Base-by-base conservation (phyloP, 192 early-diverging fungal species). In the Dispira parvispora region DNA sequence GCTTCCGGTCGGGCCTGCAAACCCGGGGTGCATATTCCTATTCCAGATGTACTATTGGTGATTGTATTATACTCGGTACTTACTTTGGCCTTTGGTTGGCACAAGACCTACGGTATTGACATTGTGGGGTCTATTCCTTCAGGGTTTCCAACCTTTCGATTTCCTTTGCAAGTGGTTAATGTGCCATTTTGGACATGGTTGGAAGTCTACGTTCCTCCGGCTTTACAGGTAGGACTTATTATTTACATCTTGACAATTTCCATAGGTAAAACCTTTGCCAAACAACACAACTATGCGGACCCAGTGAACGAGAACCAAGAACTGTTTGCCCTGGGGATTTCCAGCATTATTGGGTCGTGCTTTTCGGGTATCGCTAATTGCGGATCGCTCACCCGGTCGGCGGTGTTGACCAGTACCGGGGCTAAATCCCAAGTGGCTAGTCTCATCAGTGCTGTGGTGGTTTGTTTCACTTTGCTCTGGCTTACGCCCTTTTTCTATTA, bases 401-500 rank as follows among this genome's bases (percentile, higher is more conserved):
- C 61, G 10, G 61, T 62, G n/a, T 43, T 46, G 61, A 20, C 16
- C 61, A 27, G n/a, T 43, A 45, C 45, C 43, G 61, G 61, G 11
- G 45, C 61, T 20, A 26, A 47, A 11, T 18, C 61, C 2, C 61
- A 62, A 21, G 32, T 62, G 32, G 38, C 61, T 44, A 45, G 25
- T 28, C 38, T 62, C 20, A 28, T 62, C n/a, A 47, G 43, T n/a
- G 61, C 20, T 18, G 11, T 62, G 10, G 61, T 43, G 11, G 43
- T 62, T 0, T 20, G 21, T 14, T 20, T 45, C 43, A 46, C 61
- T 6, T 16, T 62, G 25, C 61, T 62, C 20, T 43, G 38, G 43
- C 43, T 62, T 14, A 62, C 61, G 8, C 46, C 61, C 44, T 45
- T 62, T 23, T 62, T 62, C 61, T 62, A 62, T 43, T 62, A 46